These are phyloP conservation scores for Acanthamoeba castellanii DNA, from an alignment of 208 protist genomes.

Conservation along the genomic window DNA sequence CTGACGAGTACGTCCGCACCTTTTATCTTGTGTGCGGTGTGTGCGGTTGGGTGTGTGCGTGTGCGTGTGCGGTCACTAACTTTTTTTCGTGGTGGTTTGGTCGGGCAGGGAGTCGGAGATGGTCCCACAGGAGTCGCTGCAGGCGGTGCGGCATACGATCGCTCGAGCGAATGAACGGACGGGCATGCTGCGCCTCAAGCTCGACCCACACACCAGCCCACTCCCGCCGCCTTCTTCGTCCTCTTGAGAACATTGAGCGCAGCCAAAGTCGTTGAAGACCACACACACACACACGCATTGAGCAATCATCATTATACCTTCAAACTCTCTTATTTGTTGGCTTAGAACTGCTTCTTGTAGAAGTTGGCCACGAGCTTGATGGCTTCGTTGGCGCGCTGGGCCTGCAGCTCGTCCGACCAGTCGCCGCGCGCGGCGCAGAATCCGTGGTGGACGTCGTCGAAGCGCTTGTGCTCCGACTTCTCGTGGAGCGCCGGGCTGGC, in stretches of 20 bases:
- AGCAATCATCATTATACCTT: too few relatives aligned
- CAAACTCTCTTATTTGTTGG: too few relatives aligned
- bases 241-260: too few relatives aligned
- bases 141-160: constrained; percentile 29
- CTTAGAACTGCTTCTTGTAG: background rate
- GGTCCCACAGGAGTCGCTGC: constrained; percentile 47
- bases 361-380: constrained; percentile 19
- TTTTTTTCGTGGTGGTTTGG: too few relatives aligned
- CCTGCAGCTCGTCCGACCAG: constrained; percentile 25
- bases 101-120: constrained; percentile 1
- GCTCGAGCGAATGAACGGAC: background rate
- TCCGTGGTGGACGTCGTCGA: constrained; percentile 38
- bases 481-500: constrained; percentile 2
- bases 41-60: too few relatives aligned
- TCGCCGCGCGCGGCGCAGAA: constrained; percentile 11
- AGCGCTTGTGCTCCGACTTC: constrained; percentile 22
- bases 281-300: too few relatives aligned
- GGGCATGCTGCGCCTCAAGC: constrained; percentile 25
- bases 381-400: background rate
- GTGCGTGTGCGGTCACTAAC: too few relatives aligned
- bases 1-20: constrained; percentile 10
- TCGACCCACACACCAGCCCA: background rate
- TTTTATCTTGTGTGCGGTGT: background rate
- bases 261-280: too few relatives aligned
- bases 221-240: background rate